phyloP scores from a whole-genome alignment of 2,329 filamentous ascomycete species.

The Colletotrichum coccodes region DNA sequence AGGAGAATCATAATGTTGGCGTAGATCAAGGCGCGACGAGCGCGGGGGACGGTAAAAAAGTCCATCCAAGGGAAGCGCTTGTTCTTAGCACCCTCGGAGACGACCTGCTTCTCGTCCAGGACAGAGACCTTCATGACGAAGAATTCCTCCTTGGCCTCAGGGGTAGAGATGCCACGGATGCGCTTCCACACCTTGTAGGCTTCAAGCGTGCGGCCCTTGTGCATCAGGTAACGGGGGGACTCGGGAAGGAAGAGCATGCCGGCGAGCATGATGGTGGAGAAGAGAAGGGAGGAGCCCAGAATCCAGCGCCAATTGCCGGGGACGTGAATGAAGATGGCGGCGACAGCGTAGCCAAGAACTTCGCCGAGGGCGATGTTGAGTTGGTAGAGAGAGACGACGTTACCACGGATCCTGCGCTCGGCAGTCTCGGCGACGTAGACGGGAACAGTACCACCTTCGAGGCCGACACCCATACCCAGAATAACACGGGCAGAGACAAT shows the following conservation, averaged over 20 bases:
- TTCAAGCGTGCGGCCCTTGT: conserved; percentile 59
- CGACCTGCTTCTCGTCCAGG: conserved; percentile 63
- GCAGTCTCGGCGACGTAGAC: conserved; percentile 81
- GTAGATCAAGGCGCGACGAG: conserved; percentile 73
- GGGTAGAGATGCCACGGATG: conserved; percentile 68
- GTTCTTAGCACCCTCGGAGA: conserved; percentile 60
- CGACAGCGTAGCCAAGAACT: conserved; percentile 78
- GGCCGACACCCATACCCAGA: conserved; percentile 75
- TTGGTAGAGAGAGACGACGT: conserved; percentile 79
- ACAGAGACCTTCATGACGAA: conserved; percentile 76
- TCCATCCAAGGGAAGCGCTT: conserved; percentile 76
- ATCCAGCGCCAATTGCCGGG: conserved; percentile 79
- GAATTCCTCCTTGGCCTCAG: conserved; percentile 74
- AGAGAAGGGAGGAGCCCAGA: conserved; percentile 76
- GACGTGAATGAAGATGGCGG: conserved; percentile 78
- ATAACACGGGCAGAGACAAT: conserved; percentile 76
- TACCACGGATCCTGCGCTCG: conserved; percentile 73
- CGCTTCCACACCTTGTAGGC: conserved; percentile 76
- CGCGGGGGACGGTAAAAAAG: conserved; percentile 76
- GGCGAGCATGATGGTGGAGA: conserved; percentile 55
- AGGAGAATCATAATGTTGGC: conserved; percentile 77
- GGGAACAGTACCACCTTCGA: conserved; percentile 79
- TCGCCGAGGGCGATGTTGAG: conserved; percentile 81
- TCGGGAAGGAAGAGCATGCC: conserved; percentile 81
- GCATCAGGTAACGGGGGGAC: conserved; percentile 75